Evolutionary conservation across 305 asterid species (phyloP).

Genomic region (Fraxinus paxiana): DNA sequence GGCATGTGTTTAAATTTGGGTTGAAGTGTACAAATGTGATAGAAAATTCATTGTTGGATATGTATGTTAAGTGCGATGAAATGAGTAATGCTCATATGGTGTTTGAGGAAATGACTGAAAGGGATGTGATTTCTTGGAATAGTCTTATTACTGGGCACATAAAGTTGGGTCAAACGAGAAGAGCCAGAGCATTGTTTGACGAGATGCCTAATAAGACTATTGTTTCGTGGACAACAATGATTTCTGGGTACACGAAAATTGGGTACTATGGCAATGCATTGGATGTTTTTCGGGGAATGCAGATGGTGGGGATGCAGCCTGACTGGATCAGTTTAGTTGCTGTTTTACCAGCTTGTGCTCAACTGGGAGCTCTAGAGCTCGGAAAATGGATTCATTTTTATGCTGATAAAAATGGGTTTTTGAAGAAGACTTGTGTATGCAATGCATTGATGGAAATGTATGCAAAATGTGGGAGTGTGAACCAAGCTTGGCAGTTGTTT

Average conservation of each 20-base stretch:
- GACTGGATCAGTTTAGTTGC: conserved; percentile 79
- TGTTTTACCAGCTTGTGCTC: conserved; percentile 70
- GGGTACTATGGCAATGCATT: conserved; percentile 60
- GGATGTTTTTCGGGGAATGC: conserved; percentile 68
- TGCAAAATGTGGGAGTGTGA: conserved; percentile 68
- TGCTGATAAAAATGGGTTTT: conserved; percentile 44
- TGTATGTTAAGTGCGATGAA: conserved; percentile 66
- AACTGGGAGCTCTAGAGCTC: conserved; percentile 68
- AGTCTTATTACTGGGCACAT: conserved; percentile 63
- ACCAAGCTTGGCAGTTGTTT: conserved; percentile 58
- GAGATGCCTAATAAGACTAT: conserved; percentile 54
- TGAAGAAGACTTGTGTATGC: conserved; percentile 49
- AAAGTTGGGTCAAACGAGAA: conserved; percentile 55
- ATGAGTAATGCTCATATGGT: conserved; percentile 44
- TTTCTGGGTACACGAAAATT: conserved; percentile 60
- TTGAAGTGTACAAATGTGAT: conserved; percentile 34
- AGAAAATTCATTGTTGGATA: conserved; percentile 58
- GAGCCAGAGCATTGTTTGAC: conserved; percentile 60
- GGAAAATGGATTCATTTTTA: conserved; percentile 78
- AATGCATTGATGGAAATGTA: conserved; percentile 86
- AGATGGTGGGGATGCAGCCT: conserved; percentile 60
- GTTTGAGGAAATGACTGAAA: conserved; percentile 75
- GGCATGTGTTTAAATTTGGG: conserved; percentile 54
- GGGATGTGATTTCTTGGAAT: conserved; percentile 81
- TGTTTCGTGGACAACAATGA: conserved; percentile 82